Evolutionary conservation across 306 rosid genomes (phyloP).

Genomic region (Vachellia collinsii): DNA sequence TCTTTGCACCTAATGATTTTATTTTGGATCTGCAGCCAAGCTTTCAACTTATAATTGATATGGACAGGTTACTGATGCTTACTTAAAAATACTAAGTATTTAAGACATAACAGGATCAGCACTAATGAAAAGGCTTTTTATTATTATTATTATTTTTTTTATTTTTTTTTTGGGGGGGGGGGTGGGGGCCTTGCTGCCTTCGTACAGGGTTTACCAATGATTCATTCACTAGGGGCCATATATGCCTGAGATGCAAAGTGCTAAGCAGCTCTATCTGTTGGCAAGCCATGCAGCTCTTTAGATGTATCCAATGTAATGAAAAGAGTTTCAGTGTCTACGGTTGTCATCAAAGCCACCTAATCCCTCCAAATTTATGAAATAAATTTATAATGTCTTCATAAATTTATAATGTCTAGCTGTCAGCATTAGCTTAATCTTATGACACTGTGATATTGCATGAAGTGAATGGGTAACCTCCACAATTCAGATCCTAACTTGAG

Average conservation of each 20-base stretch:
- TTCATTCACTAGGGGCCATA: neutral
- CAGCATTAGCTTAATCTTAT: neutral
- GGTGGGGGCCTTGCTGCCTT: neutral
- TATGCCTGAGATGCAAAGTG: neutral
- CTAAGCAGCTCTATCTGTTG: neutral
- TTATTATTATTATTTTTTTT: too few relatives aligned
- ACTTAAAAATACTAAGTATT: neutral
- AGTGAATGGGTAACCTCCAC: neutral
- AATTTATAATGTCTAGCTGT: neutral
- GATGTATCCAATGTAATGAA: neutral
- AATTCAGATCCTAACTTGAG: neutral
- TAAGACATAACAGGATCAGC: neutral
- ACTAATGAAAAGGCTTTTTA: neutral
- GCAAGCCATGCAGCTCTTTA: neutral
- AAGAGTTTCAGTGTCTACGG: neutral
- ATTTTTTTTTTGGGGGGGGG: neutral
- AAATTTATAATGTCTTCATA: neutral
- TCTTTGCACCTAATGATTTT: constrained; percentile 11
- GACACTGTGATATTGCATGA: neutral
- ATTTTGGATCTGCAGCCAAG: constrained; percentile 19
- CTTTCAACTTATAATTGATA: neutral
- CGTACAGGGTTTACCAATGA: neutral
- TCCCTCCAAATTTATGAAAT: neutral
- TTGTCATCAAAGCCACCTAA: neutral
- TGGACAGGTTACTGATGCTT: neutral